Percentiles rank a stretch among this genome's conserved stretches.
Evolutionary conservation across 495 filamentous ascomycete species (phyloP).

Genomic region (Hypoxylon cercidicola): DNA sequence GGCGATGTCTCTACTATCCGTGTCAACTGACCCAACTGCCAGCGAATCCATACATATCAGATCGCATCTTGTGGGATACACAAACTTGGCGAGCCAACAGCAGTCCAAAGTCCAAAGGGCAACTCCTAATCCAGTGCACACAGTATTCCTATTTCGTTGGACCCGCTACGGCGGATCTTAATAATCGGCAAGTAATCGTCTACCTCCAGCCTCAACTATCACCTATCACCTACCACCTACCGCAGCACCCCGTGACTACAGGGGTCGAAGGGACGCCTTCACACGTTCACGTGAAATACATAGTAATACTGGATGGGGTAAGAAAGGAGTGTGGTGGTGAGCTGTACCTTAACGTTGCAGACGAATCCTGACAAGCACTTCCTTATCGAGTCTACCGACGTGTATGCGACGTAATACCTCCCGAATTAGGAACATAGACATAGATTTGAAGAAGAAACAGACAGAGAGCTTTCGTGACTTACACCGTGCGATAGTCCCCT

Average conservation of each 20-base stretch:
- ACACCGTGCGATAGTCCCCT: background rate
- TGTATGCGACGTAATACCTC: slow-evolving; percentile 29
- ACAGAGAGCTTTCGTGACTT: background rate
- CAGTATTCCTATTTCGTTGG: slow-evolving; percentile 13
- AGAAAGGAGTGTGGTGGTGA: slow-evolving; percentile 3
- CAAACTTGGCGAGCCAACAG: slow-evolving; percentile 29
- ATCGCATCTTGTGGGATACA: slow-evolving; percentile 38
- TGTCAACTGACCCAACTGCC: slow-evolving; percentile 43
- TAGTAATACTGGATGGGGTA: background rate
- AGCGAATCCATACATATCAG: slow-evolving; percentile 33
- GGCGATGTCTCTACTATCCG: slow-evolving; percentile 20
- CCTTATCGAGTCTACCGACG: slow-evolving; percentile 31
- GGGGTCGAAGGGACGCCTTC: slow-evolving; percentile 5
- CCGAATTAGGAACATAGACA: slow-evolving; percentile 31
- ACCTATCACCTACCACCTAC: slow-evolving; percentile 17
- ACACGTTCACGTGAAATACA: slow-evolving; percentile 33
- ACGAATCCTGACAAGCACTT: slow-evolving; percentile 11
- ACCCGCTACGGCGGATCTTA: slow-evolving; percentile 40
- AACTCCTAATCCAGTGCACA: background rate
- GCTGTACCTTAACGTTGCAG: background rate
- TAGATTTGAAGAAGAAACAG: background rate
- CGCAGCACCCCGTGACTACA: slow-evolving; percentile 18
- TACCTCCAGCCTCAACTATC: slow-evolving; percentile 29
- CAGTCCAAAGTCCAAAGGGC: background rate
- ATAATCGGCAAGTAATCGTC: slow-evolving; percentile 44